A percentile compares a stretch with the other conserved stretches of the same genome.
These are phyloP conservation scores for Anthracocystis panici-leucophaei DNA, from an alignment of 1,284 basidiomycete species.

Conservation along the genomic window DNA sequence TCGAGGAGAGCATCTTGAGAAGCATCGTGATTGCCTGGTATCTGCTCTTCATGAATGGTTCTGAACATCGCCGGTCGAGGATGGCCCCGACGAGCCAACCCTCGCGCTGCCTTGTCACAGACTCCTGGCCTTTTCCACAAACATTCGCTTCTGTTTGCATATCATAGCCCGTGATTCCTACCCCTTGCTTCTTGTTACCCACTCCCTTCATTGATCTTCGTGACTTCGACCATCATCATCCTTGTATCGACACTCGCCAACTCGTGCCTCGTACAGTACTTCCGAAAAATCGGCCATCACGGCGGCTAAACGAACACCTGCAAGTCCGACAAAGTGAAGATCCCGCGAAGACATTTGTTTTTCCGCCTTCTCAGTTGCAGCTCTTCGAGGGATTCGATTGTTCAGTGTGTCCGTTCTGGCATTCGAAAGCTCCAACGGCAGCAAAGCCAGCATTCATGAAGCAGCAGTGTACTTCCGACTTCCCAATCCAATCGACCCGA, in stretches of 20 bases:
- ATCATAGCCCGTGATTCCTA: conserved; percentile 4
- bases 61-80: background rate
- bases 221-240: background rate
- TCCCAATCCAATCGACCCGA: background rate
- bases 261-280: no score
- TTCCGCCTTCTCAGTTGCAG: no score
- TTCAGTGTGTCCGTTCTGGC: no score
- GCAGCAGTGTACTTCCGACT: background rate
- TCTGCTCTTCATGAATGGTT: no score
- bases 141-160: conserved; percentile 11
- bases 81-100: conserved; percentile 3
- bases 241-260: background rate
- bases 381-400: no score
- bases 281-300: no score
- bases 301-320: no score
- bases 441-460: no score
- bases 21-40: background rate
- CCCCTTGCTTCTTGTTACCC: conserved; percentile 22
- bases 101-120: conserved; percentile 9
- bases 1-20: background rate
- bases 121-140: conserved; percentile 25
- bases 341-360: no score
- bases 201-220: background rate
- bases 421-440: no score
- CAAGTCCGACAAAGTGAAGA: no score